These are phyloP conservation scores for Mortierella claussenii DNA, from an alignment of 192 early-diverging fungal species.

Conservation along the genomic window DNA sequence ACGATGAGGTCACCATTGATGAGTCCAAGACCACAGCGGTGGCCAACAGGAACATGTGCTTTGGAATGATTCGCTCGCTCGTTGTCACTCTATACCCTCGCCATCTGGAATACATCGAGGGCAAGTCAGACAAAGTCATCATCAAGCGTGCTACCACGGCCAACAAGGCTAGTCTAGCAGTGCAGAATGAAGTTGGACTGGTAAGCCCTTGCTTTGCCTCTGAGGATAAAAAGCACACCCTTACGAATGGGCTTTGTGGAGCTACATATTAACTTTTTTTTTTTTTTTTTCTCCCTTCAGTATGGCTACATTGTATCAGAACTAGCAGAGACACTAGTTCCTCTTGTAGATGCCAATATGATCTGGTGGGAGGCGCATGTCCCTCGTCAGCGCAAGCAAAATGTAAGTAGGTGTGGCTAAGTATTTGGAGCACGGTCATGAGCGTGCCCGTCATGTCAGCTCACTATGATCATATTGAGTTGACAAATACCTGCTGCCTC, in stretches of 20 bases:
- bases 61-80: constrained; percentile 49
- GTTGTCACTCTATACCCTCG: constrained; percentile 52
- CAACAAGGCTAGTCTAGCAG: constrained; percentile 44
- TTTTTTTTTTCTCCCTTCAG: constrained; percentile 8
- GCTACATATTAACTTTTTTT: neutral
- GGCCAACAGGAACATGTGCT: constrained; percentile 52
- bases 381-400: constrained; percentile 35
- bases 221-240: neutral
- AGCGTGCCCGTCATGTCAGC: too few relatives aligned
- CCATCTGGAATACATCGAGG: constrained; percentile 37
- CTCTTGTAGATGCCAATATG: constrained; percentile 46
- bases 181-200: constrained; percentile 30
- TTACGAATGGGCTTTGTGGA: neutral
- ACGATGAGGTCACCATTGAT: constrained; percentile 50
- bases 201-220: constrained; percentile 10
- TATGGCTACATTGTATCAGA: constrained; percentile 53
- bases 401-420: constrained; percentile 7
- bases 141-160: constrained; percentile 39
- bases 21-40: constrained; percentile 48
- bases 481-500: too few relatives aligned
- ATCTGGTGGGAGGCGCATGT: constrained; percentile 51
- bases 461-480: too few relatives aligned
- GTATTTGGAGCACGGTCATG: constrained; percentile 1
- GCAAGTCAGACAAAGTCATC: constrained; percentile 33
- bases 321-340: constrained; percentile 46